Base-by-base conservation (phyloP, 306 rosid species). In the Macrotyloma uniflorum region DNA sequence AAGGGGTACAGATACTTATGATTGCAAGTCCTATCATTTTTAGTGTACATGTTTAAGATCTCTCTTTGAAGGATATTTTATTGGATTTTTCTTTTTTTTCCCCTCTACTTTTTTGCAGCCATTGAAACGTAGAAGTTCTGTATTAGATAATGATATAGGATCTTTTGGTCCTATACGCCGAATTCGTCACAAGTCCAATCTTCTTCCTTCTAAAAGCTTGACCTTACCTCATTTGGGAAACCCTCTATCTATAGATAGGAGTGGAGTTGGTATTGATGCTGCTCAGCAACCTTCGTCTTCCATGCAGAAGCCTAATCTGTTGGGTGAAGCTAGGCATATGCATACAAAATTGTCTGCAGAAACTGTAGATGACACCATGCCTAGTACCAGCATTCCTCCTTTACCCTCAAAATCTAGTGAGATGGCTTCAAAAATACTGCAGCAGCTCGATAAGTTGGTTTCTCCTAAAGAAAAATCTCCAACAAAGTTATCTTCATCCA, bases 351-450 rank as follows among this genome's bases (percentile, higher is more conserved):
- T 59, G 72, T 78, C 88, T 11, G 50, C 77, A 24, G 96, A 86
- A 73, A 86, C 83, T 57, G 76, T 83, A 11, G 89, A 80, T 76
- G 85, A 70, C 62, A 63, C 82, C 65, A 49, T 75, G 79, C 91
- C 90, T n/a, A 66, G 83, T 51, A 85, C 91, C n/a, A 84, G 89
- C 78, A 49, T 84, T 46, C 84, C 89, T 74, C 70, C 76, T 12
- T 76, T 87, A 80, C 86, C 91, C 28, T 85, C 93, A 64, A 85
- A 88, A 68, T 92, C 97, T 32, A 92, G 95, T 68, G 93, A 89
- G 79, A 87, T 87, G 89, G 98, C 95, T 50, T 82, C 91, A 35
- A 94, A 92, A 88, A 94, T 94, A 66, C 86, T 92, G 35, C 85
- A 86, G 87, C 98, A 94, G 75, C 90, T 94, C 77, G 91, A 92